Evolutionary conservation across 2,329 filamentous ascomycete genomes (phyloP), one percentile per base, ranked within the genome.

Genomic region (Conoideocrella luteorostrata): DNA sequence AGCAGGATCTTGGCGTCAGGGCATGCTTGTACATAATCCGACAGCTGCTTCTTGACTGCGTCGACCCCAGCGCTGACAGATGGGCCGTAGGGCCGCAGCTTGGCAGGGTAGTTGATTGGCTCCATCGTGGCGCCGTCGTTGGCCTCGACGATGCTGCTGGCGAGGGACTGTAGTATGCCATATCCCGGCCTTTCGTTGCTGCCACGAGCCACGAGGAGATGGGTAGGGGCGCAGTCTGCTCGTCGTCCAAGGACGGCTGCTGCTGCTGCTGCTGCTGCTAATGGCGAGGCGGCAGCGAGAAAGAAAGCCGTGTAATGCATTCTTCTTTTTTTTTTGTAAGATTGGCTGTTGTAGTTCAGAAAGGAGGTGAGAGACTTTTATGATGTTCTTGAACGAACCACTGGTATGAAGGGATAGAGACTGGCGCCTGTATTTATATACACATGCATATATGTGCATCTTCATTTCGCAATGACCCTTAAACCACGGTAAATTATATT

Each of bases 201-300:
- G 17, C 39, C 39, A 33, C 39, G 17, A 7, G 39, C 39, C 20
- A 20, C 29, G 10, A 41, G n/a, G 7, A 41, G 28, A n/a, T 41
- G 39, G 4, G 34, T 28, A 12, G 21, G 29, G 4, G 21, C 10
- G 22, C 39, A 41, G 15, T 15, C 6, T 34, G 29, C 7, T 7
- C 22, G 17, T 15, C 4, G 37, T 12, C 10, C 12, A 2, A 32
- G 7, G 26, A 9, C 2, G 11, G 17, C 26, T 11, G 24, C 38
- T 4, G 7, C 7, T 18, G 23, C 38, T 13, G 15, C n/a, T n/a
- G n/a, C n/a, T n/a, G n/a, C n/a, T n/a, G n/a, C n/a, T n/a, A n/a
- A n/a, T n/a, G n/a, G n/a, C n/a, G n/a, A n/a, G n/a, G n/a, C n/a
- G n/a, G n/a, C n/a, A n/a, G n/a, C n/a, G n/a, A n/a, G n/a, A n/a